phyloP scores from a whole-genome alignment of 345 rosid genomes.

The Anacardium occidentale region DNA sequence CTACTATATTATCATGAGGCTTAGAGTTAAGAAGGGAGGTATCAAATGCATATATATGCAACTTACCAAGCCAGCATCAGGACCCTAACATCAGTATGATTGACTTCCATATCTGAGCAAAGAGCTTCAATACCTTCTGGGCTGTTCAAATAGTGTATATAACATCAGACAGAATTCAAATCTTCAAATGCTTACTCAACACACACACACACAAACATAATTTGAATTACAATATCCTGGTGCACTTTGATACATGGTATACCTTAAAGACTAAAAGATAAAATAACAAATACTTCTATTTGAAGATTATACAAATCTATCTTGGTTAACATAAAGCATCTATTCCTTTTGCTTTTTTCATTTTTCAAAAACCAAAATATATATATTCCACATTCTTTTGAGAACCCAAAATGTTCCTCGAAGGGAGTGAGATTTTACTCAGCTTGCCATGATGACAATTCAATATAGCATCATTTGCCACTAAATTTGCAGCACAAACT shows the following conservation, averaged over 20 bases:
- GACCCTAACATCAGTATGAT: conserved; percentile 88
- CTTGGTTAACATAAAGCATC: background rate
- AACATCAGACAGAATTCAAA: conserved; percentile 22
- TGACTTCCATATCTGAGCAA: conserved; percentile 83
- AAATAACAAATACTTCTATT: background rate
- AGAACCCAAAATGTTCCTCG: too few species aligned
- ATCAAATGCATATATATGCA: conserved; percentile 6
- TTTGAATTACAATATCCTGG: background rate
- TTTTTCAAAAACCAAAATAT: too few species aligned
- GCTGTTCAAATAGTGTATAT: conserved; percentile 42
- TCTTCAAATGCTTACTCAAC: conserved; percentile 4
- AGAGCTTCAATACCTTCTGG: conserved; percentile 94
- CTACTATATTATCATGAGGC: conserved; percentile 7
- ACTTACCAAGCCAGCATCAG: conserved; percentile 98
- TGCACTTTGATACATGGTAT: background rate
- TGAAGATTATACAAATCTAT: background rate
- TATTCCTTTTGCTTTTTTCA: too few species aligned
- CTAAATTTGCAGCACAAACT: too few species aligned
- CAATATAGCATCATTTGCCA: too few species aligned
- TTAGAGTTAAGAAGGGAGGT: background rate
- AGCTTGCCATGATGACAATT: too few species aligned
- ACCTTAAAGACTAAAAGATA: background rate
- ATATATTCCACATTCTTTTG: too few species aligned
- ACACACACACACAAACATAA: background rate
- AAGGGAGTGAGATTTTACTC: too few species aligned